These are phyloP conservation scores for Microsporum ferrugineum DNA, from an alignment of 2,329 filamentous ascomycete genomes.

Conservation along the genomic window DNA sequence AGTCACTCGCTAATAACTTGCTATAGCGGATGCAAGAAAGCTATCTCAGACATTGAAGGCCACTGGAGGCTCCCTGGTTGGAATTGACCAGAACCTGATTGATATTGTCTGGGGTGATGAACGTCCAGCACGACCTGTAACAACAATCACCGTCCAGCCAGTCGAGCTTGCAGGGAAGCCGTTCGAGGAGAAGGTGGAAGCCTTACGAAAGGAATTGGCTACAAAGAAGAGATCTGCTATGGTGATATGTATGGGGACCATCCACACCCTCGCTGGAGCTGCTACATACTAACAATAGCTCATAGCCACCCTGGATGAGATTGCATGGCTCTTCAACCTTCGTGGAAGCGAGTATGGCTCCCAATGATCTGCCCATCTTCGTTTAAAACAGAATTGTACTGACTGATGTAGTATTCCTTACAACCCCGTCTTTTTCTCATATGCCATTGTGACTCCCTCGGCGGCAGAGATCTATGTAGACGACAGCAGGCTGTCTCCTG, in stretches of 20 bases:
- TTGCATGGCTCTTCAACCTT: constrained; percentile 97
- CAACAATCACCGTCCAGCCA: constrained; percentile 61
- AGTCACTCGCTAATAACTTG: constrained; percentile 2
- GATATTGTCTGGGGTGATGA: constrained; percentile 74
- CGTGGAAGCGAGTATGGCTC: constrained; percentile 63
- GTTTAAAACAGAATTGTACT: constrained; percentile 2
- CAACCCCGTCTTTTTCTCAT: constrained; percentile 97
- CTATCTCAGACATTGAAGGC: constrained; percentile 77
- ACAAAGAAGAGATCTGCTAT: constrained; percentile 83
- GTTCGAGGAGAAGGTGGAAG: constrained; percentile 69
- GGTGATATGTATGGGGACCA: constrained; percentile 51
- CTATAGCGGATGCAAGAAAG: constrained; percentile 54
- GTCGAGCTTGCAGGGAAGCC: constrained; percentile 69
- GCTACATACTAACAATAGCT: background rate
- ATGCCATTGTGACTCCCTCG: constrained; percentile 70
- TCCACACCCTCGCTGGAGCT: background rate
- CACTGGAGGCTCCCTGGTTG: constrained; percentile 63
- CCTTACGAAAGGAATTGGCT: constrained; percentile 78
- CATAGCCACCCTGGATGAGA: constrained; percentile 75
- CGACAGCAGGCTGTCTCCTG: constrained; percentile 58
- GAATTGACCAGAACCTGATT: constrained; percentile 72
- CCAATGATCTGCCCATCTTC: background rate
- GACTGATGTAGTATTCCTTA: constrained; percentile 59
- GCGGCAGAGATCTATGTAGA: constrained; percentile 76
- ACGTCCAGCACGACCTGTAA: constrained; percentile 61